These are phyloP conservation scores for Phytomonas serpens DNA, from an alignment of 208 protist species.

Conservation along the genomic window DNA sequence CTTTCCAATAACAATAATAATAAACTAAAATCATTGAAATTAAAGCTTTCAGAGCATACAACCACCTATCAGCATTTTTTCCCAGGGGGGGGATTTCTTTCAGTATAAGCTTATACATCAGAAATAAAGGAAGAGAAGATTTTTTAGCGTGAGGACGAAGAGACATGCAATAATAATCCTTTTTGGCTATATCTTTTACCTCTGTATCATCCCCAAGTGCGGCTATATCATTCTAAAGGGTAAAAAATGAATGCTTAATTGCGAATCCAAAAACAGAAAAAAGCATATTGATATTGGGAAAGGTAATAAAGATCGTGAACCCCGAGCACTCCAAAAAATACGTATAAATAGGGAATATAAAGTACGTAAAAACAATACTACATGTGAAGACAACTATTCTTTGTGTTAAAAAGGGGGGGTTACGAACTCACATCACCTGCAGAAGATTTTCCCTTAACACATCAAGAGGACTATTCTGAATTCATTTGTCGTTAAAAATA, in stretches of 20 bases:
- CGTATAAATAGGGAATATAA: conserved; percentile 3
- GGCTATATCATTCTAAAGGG: background rate
- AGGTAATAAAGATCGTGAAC: background rate
- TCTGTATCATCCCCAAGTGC: background rate
- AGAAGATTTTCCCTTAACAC: background rate
- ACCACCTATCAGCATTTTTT: background rate
- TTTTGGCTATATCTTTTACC: background rate
- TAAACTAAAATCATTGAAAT: background rate
- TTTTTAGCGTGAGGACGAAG: background rate
- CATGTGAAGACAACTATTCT: background rate
- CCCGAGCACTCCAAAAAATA: background rate
- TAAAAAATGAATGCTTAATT: background rate
- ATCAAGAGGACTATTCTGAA: background rate
- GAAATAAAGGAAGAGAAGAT: background rate
- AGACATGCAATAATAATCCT: background rate
- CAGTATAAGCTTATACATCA: background rate
- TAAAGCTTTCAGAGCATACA: background rate
- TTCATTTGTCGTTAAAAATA: background rate
- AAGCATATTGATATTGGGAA: background rate
- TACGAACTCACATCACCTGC: too few relatives aligned
- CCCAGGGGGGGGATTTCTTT: background rate
- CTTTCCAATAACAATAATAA: background rate
- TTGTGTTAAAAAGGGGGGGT: too few relatives aligned
- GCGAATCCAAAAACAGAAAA: background rate
- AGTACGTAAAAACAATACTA: background rate